phyloP scores from a whole-genome alignment of 768 basidiomycete genomes.

The Lentinula boryana region DNA sequence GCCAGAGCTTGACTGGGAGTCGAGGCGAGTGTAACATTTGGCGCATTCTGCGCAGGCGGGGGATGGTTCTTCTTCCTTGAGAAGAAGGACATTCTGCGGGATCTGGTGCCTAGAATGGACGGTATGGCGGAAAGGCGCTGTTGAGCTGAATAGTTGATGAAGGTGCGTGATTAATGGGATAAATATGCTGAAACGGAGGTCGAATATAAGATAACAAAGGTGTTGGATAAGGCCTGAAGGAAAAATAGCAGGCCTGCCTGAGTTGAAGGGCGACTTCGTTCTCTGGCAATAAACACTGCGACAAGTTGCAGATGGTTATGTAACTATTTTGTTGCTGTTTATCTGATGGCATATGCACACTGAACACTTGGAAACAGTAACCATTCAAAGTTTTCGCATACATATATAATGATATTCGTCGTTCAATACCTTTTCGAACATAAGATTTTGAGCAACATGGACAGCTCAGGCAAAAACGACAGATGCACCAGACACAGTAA shows the following conservation, averaged over 20 bases:
- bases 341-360: not conserved
- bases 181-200: not conserved
- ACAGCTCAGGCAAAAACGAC: no score
- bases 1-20: constrained; percentile 66
- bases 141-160: constrained; percentile 6
- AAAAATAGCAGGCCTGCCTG: constrained; percentile 3
- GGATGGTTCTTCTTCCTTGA: constrained; percentile 76
- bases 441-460: no score
- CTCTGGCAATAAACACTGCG: not conserved
- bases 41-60: constrained; percentile 33
- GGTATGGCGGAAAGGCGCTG: constrained; percentile 48
- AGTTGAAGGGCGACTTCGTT: constrained; percentile 1
- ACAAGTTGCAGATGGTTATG: not conserved
- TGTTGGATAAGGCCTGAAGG: not conserved
- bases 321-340: not conserved
- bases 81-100: constrained; percentile 91
- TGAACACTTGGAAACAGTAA: no score
- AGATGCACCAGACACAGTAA: no score
- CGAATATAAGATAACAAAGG: not conserved
- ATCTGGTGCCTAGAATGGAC: constrained; percentile 54
- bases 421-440: no score
- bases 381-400: no score
- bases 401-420: no score
- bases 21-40: constrained; percentile 52
- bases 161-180: not conserved